Conservation (phyloP, 1,284 basidiomycete species). For the Exobasidium cylindrosporum region DNA sequence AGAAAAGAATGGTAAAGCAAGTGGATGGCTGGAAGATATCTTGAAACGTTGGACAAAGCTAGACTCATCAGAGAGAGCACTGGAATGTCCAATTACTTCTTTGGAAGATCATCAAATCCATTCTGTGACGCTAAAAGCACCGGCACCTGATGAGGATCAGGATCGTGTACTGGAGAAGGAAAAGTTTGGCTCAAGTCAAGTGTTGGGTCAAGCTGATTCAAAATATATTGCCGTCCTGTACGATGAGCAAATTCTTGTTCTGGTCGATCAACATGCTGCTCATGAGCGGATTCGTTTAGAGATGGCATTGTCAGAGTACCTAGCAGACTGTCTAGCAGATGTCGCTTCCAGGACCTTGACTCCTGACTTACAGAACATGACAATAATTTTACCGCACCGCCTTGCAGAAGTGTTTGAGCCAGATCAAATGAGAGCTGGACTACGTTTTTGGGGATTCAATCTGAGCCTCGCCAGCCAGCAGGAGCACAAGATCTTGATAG, state of each 20-base stretch:
- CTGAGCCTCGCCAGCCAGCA: not conserved
- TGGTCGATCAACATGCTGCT: constrained; percentile 4
- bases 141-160: not conserved
- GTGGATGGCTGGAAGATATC: not conserved
- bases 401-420: not conserved
- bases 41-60: not conserved
- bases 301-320: not conserved
- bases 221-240: not conserved
- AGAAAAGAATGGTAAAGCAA: not conserved
- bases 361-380: not conserved
- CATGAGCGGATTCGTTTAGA: constrained; percentile 2
- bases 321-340: not conserved
- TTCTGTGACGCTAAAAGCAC: too few species aligned
- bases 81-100: too few species aligned
- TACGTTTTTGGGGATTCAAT: not conserved
- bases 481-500: not conserved
- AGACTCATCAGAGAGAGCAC: too few species aligned
- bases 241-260: not conserved
- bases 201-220: not conserved
- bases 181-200: not conserved
- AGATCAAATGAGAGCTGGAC: not conserved
- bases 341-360: not conserved
- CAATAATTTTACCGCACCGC: not conserved
- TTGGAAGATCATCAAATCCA: too few species aligned
- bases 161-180: not conserved